These are phyloP conservation scores for Tetracladium marchalianum DNA, from an alignment of 495 filamentous ascomycete species.

Conservation along the genomic window DNA sequence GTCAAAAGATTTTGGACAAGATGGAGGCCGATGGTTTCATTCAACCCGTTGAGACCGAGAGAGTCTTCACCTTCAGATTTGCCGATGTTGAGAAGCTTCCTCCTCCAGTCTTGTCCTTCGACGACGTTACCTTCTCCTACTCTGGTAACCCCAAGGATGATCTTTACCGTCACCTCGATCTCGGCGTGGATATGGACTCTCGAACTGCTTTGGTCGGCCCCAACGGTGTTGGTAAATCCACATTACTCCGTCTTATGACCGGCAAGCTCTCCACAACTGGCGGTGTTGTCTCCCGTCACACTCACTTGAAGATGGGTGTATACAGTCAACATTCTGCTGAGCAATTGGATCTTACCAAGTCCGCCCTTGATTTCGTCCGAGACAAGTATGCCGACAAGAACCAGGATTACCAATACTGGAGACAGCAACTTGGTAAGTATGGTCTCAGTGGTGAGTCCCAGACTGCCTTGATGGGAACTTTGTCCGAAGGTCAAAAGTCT, in stretches of 20 bases:
- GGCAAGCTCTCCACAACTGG: slow-evolving; percentile 81
- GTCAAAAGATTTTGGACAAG: slow-evolving; percentile 99
- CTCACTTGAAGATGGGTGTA: slow-evolving; percentile 94
- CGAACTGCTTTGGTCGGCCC: slow-evolving; percentile 94
- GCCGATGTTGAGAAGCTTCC: slow-evolving; percentile 97
- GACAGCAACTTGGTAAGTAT: slow-evolving; percentile 91
- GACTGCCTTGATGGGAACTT: slow-evolving; percentile 93
- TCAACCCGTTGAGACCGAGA: slow-evolving; percentile 74
- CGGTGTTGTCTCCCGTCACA: slow-evolving; percentile 81
- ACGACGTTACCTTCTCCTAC: slow-evolving; percentile 97
- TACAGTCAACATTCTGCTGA: slow-evolving; percentile 98
- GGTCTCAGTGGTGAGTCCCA: slow-evolving; percentile 86
- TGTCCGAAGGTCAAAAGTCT: slow-evolving; percentile 95
- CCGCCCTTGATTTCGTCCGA: slow-evolving; percentile 90
- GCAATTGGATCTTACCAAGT: slow-evolving; percentile 97
- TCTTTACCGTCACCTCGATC: slow-evolving; percentile 90
- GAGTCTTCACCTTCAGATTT: slow-evolving; percentile 96
- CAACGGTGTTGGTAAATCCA: slow-evolving; percentile 99
- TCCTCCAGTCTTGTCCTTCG: slow-evolving; percentile 90
- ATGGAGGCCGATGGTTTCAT: slow-evolving; percentile 99
- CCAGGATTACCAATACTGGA: slow-evolving; percentile 99
- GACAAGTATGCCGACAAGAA: slow-evolving; percentile 84
- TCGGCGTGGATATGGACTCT: slow-evolving; percentile 99
- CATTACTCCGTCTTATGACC: slow-evolving; percentile 92
- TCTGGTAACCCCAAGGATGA: slow-evolving; percentile 81